Evolutionary conservation across 371 early-diverging fungal genomes (phyloP).

Genomic region (Chytridium lagenaria): DNA sequence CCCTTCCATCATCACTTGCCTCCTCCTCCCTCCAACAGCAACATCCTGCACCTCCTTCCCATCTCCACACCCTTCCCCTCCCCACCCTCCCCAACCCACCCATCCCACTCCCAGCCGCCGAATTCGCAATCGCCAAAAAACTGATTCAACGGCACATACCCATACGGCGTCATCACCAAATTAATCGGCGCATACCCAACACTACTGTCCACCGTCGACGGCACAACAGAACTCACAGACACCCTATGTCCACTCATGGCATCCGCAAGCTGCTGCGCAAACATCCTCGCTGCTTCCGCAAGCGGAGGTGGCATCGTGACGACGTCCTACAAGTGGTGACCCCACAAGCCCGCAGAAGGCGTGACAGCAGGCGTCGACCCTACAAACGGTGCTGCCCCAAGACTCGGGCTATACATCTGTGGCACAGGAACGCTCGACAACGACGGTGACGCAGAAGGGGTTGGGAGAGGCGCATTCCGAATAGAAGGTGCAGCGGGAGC

Average conservation of each 20-base stretch:
- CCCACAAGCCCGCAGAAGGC: no score
- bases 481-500: no score
- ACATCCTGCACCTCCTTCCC: not conserved
- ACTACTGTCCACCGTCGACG: not conserved
- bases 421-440: no score
- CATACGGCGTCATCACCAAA: constrained; percentile 20
- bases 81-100: not conserved
- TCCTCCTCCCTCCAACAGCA: not conserved
- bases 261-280: constrained; percentile 6
- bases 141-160: constrained; percentile 16
- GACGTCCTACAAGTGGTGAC: no score
- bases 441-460: no score
- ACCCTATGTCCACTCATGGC: not conserved
- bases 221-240: not conserved
- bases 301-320: not conserved
- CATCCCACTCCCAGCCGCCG: not conserved
- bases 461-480: no score
- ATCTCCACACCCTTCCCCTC: not conserved
- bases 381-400: no score
- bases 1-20: not conserved
- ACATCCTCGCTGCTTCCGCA: constrained; percentile 9
- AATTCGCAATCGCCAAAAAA: constrained; percentile 2
- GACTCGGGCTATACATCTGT: no score
- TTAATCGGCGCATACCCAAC: not conserved
- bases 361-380: no score